These are phyloP conservation scores for Raphanus sativus DNA, from an alignment of 345 rosid species.

Conservation along the genomic window DNA sequence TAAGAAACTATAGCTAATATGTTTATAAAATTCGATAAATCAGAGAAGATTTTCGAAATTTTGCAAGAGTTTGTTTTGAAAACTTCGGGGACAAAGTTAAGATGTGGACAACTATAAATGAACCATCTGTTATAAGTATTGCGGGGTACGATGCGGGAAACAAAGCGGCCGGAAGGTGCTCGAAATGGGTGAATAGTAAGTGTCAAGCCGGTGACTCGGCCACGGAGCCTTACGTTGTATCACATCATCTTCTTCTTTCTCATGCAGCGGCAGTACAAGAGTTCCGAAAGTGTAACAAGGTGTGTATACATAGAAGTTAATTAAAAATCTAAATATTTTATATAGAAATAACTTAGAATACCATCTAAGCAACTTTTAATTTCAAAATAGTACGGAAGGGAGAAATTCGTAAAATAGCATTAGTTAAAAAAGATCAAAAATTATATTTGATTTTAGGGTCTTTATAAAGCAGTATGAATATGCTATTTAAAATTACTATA, in stretches of 20 bases:
- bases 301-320: neutral
- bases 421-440: too few species aligned
- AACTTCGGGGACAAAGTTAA: slow-evolving; percentile 50
- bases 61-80: slow-evolving; percentile 41
- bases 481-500: too few species aligned
- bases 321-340: too few species aligned
- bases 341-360: too few species aligned
- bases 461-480: too few species aligned
- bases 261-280: slow-evolving; percentile 36
- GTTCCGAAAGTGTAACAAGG: slow-evolving; percentile 32
- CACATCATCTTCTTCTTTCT: slow-evolving; percentile 37
- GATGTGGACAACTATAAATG: slow-evolving; percentile 52
- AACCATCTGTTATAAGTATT: slow-evolving; percentile 38
- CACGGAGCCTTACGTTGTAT: slow-evolving; percentile 30
- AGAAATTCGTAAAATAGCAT: too few species aligned
- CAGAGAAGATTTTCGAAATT: slow-evolving; percentile 48
- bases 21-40: neutral
- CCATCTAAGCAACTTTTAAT: too few species aligned
- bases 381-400: too few species aligned
- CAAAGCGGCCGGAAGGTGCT: slow-evolving; percentile 39
- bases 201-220: slow-evolving; percentile 41
- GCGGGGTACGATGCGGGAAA: slow-evolving; percentile 35
- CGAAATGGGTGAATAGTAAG: slow-evolving; percentile 18
- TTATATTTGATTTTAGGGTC: too few species aligned
- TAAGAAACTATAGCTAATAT: neutral